Evolutionary conservation across 768 basidiomycete genomes (phyloP).

Genomic region (Imleria badia): DNA sequence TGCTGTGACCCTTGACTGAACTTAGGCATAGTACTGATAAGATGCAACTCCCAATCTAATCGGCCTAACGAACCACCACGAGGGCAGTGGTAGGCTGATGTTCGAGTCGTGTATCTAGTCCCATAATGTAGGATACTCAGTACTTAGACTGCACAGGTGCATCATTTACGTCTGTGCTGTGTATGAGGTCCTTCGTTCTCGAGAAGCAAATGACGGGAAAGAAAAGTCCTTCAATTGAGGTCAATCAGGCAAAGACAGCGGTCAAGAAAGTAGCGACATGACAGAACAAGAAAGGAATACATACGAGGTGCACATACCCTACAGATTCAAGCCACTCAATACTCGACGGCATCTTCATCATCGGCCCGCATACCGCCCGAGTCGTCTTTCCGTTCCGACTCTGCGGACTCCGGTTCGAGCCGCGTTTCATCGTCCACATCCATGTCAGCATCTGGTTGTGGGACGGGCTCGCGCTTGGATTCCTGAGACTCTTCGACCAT

Average conservation of each 20-base stretch:
- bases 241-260: conserved; percentile 8
- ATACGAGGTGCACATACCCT: conserved; percentile 32
- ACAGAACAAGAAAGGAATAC: conserved; percentile 15
- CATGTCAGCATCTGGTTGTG: conserved; percentile 31
- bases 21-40: too few relatives aligned
- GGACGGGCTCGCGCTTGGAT: conserved; percentile 18
- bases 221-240: conserved; percentile 7
- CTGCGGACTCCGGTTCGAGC: conserved; percentile 34
- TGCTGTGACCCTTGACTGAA: too few relatives aligned
- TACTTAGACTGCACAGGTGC: background rate
- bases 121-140: background rate
- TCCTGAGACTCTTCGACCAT: conserved; percentile 30
- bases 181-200: background rate
- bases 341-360: conserved; percentile 82
- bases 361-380: conserved; percentile 57
- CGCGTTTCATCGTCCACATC: conserved; percentile 38
- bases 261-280: conserved; percentile 19
- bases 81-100: background rate
- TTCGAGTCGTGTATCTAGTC: background rate
- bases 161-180: background rate
- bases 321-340: conserved; percentile 38
- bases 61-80: background rate
- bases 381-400: conserved; percentile 54
- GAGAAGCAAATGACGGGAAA: background rate
- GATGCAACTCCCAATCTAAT: background rate